Base-by-base conservation (phyloP, 371 early-diverging fungal genomes). In the Amoeboaphelidium occidentale region DNA sequence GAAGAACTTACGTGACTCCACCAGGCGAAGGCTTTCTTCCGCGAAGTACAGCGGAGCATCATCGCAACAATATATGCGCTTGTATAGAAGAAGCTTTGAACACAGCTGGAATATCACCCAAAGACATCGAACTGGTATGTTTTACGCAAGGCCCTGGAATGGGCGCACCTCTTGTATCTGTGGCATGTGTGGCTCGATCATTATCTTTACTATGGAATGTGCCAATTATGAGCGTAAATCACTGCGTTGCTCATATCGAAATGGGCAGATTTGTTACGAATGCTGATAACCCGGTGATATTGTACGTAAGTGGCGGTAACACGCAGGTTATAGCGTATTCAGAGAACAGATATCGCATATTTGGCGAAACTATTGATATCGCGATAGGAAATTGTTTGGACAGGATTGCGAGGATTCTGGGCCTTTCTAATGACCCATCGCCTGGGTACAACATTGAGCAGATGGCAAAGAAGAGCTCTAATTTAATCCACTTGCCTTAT, bases 291-390 rank as follows among this genome's bases (percentile, higher is more conserved):
- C 99, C 99, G 0, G 86, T 97, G 3, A 85, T 99, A 17, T 69
- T 99, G 4, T 99, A 99, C 63, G 99, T 93, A 6, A 85, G 87
- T 59, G 99, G 99, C n/a, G 99, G 98, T 28, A 99, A 99, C 62
- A 98, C 99, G 0, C 99, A 99, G 65, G 91, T 99, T 12, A 98
- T 99, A 60, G 92, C 96, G 2, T 97, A 96, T 61, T 75, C 88
- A 21, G 79, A 89, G 50, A 45, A 48, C 22, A 69, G 66, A 47
- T 97, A 99, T 62, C 74, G 86, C 28, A 98, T 99, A 27, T 98
- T 98, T 73, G 99, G 99, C 24, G 99, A 99, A 61, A 92, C 99
- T 0, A 65, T 99, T 42, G 99, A 99, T 60, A 97, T 98, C 53
- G 99, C 99, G 2, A 85, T 98, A 44, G 99, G 99, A 25, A 98